These are phyloP conservation scores for Trametes polyzona DNA, from an alignment of 1,284 basidiomycete genomes.

Conservation along the genomic window DNA sequence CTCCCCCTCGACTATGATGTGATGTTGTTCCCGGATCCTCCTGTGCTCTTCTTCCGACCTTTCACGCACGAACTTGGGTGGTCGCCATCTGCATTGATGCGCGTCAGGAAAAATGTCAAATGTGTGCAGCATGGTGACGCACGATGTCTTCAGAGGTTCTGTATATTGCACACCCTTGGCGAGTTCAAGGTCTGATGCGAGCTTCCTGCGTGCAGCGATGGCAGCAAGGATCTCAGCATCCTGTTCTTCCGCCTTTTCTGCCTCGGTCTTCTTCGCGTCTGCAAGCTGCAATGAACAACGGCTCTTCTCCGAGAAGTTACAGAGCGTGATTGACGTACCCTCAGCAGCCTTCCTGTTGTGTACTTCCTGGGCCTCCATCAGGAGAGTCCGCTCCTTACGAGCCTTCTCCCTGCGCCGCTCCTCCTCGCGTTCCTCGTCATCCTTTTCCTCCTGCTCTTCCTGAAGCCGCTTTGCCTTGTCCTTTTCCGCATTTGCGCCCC, in stretches of 20 bases:
- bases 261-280: slow-evolving; percentile 88
- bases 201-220: slow-evolving; percentile 88
- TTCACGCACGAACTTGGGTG: slow-evolving; percentile 84
- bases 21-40: slow-evolving; percentile 84
- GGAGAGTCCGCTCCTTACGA: slow-evolving; percentile 81
- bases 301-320: too few relatives aligned
- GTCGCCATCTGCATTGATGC: slow-evolving; percentile 69
- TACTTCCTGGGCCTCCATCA: slow-evolving; percentile 93
- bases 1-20: slow-evolving; percentile 92
- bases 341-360: slow-evolving; percentile 80
- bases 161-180: slow-evolving; percentile 93
- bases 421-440: slow-evolving; percentile 79
- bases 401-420: slow-evolving; percentile 74
- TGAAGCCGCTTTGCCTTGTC: slow-evolving; percentile 55
- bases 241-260: slow-evolving; percentile 84
- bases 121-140: slow-evolving; percentile 31
- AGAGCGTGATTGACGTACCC: slow-evolving; percentile 51
- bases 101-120: slow-evolving; percentile 7
- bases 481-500: slow-evolving; percentile 59
- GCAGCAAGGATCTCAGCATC: slow-evolving; percentile 92
- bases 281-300: too few relatives aligned
- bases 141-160: slow-evolving; percentile 85
- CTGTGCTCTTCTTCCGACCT: slow-evolving; percentile 73
- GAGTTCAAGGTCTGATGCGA: slow-evolving; percentile 91
- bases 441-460: slow-evolving; percentile 66